phyloP scores from a whole-genome alignment of 106 monocot genomes.

The Dendrobium huoshanense region DNA sequence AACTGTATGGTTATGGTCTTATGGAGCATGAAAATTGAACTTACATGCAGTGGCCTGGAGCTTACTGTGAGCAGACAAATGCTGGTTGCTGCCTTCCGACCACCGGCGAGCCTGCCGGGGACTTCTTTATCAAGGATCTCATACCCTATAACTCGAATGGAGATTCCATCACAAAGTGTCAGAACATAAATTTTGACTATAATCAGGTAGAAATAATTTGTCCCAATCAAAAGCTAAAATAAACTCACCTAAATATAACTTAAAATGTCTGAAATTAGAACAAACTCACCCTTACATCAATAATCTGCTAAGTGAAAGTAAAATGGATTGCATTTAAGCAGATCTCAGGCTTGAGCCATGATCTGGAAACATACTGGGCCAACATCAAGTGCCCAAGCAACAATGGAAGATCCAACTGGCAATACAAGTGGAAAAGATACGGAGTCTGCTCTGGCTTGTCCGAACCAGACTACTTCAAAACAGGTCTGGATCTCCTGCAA shows the following conservation, averaged over 20 bases:
- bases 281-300: too few species aligned
- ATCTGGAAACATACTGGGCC: constrained; percentile 15
- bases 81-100: constrained; percentile 20
- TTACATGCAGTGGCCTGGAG: constrained; percentile 29
- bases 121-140: constrained; percentile 18
- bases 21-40: not conserved
- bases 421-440: constrained; percentile 15
- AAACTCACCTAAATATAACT: too few species aligned
- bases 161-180: constrained; percentile 10
- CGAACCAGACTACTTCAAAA: constrained; percentile 13
- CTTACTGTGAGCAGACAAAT: constrained; percentile 16
- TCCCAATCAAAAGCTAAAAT: too few species aligned
- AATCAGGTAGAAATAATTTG: not conserved
- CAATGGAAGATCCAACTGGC: constrained; percentile 16
- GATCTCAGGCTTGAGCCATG: not conserved
- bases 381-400: constrained; percentile 30
- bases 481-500: not conserved
- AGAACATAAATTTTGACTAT: constrained; percentile 1
- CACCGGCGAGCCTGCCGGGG: constrained; percentile 9
- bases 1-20: not conserved
- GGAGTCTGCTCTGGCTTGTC: constrained; percentile 18
- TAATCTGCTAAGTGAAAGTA: too few species aligned
- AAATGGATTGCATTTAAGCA: not conserved
- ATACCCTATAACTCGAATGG: not conserved
- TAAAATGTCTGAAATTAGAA: too few species aligned